Percentiles rank a stretch among this genome's conserved stretches.
Evolutionary conservation across 2,329 filamentous ascomycete species (phyloP).

Genomic region (Tothia fuscella): DNA sequence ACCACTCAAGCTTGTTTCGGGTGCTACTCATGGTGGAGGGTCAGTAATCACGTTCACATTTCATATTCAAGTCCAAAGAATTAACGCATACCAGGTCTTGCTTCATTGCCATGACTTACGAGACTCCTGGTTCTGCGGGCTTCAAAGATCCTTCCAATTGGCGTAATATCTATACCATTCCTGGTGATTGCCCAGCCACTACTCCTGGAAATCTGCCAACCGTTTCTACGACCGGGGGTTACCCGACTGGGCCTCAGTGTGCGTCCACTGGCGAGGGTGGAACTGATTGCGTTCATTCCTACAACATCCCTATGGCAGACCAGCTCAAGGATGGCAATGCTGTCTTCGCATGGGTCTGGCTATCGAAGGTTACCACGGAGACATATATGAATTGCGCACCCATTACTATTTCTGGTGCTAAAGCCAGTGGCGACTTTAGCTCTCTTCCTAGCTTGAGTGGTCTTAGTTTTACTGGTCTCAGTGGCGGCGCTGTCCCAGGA

Average conservation of each 20-base stretch:
- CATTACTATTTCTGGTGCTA: conserved; percentile 5
- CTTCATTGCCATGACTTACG: conserved; percentile 7
- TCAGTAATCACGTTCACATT: background rate
- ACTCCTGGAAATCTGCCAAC: conserved; percentile 4
- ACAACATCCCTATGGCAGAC: conserved; percentile 5
- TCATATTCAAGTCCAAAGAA: background rate
- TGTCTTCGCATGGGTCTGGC: conserved; percentile 4
- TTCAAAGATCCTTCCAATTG: conserved; percentile 4
- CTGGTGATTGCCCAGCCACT: conserved; percentile 3
- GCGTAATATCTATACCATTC: conserved; percentile 6
- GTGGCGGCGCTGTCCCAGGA: too few species aligned
- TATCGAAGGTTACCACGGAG: background rate
- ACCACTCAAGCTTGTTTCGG: conserved; percentile 5
- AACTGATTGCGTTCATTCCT: conserved; percentile 7
- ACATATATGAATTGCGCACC: conserved; percentile 10
- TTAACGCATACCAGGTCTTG: background rate
- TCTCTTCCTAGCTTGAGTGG: conserved; percentile 1
- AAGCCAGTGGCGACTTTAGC: background rate
- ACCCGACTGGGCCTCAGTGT: conserved; percentile 4
- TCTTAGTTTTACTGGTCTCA: conserved; percentile 8
- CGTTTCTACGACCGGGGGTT: background rate
- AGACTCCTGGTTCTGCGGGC: background rate
- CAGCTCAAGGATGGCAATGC: conserved; percentile 3
- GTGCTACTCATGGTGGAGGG: conserved; percentile 7
- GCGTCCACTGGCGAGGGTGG: background rate